Evolutionary conservation across 768 basidiomycete genomes (phyloP).

Genomic region (Candolleomyces efflorescens): DNA sequence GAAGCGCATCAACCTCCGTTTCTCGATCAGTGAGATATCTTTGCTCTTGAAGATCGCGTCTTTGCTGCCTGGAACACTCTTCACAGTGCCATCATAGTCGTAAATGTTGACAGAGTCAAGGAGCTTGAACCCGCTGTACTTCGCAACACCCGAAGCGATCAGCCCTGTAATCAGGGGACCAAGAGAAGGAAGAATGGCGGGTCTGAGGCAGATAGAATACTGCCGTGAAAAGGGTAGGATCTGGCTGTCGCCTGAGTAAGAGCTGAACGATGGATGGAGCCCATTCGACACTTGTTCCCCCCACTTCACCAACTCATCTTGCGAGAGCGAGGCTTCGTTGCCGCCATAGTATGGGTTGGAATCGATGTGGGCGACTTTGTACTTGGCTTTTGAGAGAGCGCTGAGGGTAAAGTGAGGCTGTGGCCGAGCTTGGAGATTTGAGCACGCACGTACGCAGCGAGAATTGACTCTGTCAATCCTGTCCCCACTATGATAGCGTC

Average conservation of each 20-base stretch:
- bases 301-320: slow-evolving; percentile 79
- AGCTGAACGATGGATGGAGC: slow-evolving; percentile 31
- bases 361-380: slow-evolving; percentile 87
- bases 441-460: slow-evolving; percentile 68
- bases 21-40: slow-evolving; percentile 72
- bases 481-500: slow-evolving; percentile 73
- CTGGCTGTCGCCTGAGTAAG: slow-evolving; percentile 38
- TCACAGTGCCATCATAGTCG: slow-evolving; percentile 39
- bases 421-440: slow-evolving; percentile 8
- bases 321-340: slow-evolving; percentile 72
- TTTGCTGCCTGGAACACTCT: slow-evolving; percentile 82
- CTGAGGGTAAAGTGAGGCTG: slow-evolving; percentile 36
- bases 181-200: slow-evolving; percentile 72
- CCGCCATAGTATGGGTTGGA: slow-evolving; percentile 81
- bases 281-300: slow-evolving; percentile 33
- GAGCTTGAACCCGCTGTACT: slow-evolving; percentile 88
- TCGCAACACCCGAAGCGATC: slow-evolving; percentile 77
- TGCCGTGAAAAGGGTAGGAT: slow-evolving; percentile 59
- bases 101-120: slow-evolving; percentile 68
- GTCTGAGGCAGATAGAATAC: slow-evolving; percentile 84
- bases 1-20: slow-evolving; percentile 90
- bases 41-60: slow-evolving; percentile 91
- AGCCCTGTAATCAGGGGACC: slow-evolving; percentile 79
- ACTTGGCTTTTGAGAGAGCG: slow-evolving; percentile 84
- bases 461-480: slow-evolving; percentile 81